These are phyloP conservation scores for Cryptosporidium ryanae DNA, from an alignment of 169 alveolate genomes.

Conservation along the genomic window DNA sequence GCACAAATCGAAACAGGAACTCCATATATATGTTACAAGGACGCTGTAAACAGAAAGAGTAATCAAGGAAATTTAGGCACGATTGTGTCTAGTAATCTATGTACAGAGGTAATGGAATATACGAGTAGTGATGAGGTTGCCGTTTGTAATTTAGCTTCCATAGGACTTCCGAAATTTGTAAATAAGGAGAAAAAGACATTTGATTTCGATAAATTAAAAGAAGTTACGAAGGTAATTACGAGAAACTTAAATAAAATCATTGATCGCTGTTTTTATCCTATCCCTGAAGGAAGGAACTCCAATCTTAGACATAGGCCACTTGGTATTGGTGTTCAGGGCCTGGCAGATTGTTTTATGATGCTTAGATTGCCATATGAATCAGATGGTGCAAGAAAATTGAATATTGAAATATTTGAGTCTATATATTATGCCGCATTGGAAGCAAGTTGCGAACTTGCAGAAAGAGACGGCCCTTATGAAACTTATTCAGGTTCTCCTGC, in stretches of 20 bases:
- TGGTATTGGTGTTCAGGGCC: slow-evolving; percentile 98
- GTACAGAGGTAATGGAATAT: slow-evolving; percentile 97
- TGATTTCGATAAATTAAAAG: slow-evolving; percentile 84
- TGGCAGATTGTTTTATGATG: slow-evolving; percentile 96
- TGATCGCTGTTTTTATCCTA: slow-evolving; percentile 96
- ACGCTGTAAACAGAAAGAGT: slow-evolving; percentile 94
- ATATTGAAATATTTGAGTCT: slow-evolving; percentile 95
- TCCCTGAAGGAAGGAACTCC: slow-evolving; percentile 92
- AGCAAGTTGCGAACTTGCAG: slow-evolving; percentile 95
- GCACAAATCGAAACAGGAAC: slow-evolving; percentile 98
- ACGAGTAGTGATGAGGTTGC: slow-evolving; percentile 98
- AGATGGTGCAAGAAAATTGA: slow-evolving; percentile 91
- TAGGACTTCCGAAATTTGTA: slow-evolving; percentile 89
- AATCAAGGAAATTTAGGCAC: slow-evolving; percentile 98
- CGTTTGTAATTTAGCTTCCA: slow-evolving; percentile 98
- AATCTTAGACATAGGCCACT: slow-evolving; percentile 98
- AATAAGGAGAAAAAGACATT: slow-evolving; percentile 79
- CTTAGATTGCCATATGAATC: slow-evolving; percentile 96
- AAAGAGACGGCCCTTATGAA: slow-evolving; percentile 92
- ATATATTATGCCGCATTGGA: slow-evolving; percentile 97
- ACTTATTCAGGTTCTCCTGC: slow-evolving; percentile 96
- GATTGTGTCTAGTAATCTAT: slow-evolving; percentile 94
- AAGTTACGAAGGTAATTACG: slow-evolving; percentile 91
- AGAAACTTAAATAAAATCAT: slow-evolving; percentile 94
- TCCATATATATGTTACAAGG: slow-evolving; percentile 98